These are phyloP conservation scores for Rhizopogon sp. DNA, from an alignment of 768 basidiomycete genomes.

Conservation along the genomic window DNA sequence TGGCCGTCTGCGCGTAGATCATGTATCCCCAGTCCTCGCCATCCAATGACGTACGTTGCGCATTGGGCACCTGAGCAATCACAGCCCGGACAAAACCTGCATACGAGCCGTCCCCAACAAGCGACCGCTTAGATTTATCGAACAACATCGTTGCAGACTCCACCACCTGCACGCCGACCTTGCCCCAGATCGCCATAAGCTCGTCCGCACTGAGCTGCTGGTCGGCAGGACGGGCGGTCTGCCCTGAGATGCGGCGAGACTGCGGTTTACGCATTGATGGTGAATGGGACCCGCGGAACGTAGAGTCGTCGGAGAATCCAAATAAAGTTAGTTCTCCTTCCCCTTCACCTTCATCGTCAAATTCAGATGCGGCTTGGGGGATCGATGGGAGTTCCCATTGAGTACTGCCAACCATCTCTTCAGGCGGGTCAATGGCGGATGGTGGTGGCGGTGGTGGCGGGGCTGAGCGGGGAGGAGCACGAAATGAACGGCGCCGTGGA, in stretches of 20 bases:
- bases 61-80: slow-evolving; percentile 62
- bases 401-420: slow-evolving; percentile 33
- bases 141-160: slow-evolving; percentile 62
- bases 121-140: slow-evolving; percentile 70
- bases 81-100: slow-evolving; percentile 71
- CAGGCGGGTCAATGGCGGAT: slow-evolving; percentile 24
- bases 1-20: slow-evolving; percentile 67
- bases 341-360: slow-evolving; percentile 45
- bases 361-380: slow-evolving; percentile 49
- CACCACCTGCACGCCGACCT: slow-evolving; percentile 70
- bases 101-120: slow-evolving; percentile 84
- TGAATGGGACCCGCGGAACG: slow-evolving; percentile 25
- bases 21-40: slow-evolving; percentile 58
- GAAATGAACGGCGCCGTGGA: slow-evolving; percentile 36
- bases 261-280: slow-evolving; percentile 15
- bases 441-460: slow-evolving; percentile 35
- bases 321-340: slow-evolving; percentile 44
- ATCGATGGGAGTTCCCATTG: slow-evolving; percentile 69
- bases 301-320: slow-evolving; percentile 61
- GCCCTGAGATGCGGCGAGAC: slow-evolving; percentile 7
- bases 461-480: slow-evolving; percentile 14
- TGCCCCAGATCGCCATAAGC: slow-evolving; percentile 63
- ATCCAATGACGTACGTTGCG: slow-evolving; percentile 33
- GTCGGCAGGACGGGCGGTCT: slow-evolving; percentile 22
- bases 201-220: slow-evolving; percentile 53